These are phyloP conservation scores for Penicillium paradoxum DNA, from an alignment of 495 filamentous ascomycete genomes.

Conservation along the genomic window DNA sequence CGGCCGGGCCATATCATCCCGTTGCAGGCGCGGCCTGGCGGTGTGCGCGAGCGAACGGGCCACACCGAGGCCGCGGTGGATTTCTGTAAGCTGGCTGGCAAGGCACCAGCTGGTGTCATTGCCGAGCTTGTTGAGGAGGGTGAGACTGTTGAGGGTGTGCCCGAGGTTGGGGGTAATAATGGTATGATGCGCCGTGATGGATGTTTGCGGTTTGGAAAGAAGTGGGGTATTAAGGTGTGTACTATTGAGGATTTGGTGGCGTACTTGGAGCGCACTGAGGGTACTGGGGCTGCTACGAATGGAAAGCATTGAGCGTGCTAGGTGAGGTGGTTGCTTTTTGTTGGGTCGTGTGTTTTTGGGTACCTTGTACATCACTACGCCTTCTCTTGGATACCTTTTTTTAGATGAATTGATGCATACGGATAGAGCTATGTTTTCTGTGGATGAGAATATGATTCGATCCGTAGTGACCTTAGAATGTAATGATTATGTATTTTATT, in stretches of 20 bases:
- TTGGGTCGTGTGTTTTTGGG: conserved; percentile 8
- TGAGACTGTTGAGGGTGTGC: conserved; percentile 53
- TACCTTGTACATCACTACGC: conserved; percentile 18
- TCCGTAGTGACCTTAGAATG: neutral
- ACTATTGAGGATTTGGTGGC: conserved; percentile 87
- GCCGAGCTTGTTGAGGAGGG: conserved; percentile 83
- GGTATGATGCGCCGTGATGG: conserved; percentile 93
- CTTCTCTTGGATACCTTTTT: conserved; percentile 17
- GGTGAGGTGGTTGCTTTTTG: conserved; percentile 13
- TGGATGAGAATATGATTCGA: neutral
- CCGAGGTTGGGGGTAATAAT: conserved; percentile 53
- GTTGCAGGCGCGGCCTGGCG: conserved; percentile 71
- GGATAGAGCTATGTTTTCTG: conserved; percentile 3
- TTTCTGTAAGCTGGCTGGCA: conserved; percentile 76
- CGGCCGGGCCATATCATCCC: conserved; percentile 90
- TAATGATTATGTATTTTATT: conserved; percentile 8
- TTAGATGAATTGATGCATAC: conserved; percentile 20
- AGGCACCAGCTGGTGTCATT: conserved; percentile 72
- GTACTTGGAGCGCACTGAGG: conserved; percentile 61
- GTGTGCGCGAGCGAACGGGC: conserved; percentile 70
- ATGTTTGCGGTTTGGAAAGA: conserved; percentile 81
- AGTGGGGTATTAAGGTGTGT: conserved; percentile 87
- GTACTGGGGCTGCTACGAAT: conserved; percentile 25
- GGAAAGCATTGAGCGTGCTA: conserved; percentile 30
- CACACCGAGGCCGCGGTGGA: conserved; percentile 94